Base-by-base conservation (phyloP, 805 yeast genomes). In the Yamadazyma philogaea region DNA sequence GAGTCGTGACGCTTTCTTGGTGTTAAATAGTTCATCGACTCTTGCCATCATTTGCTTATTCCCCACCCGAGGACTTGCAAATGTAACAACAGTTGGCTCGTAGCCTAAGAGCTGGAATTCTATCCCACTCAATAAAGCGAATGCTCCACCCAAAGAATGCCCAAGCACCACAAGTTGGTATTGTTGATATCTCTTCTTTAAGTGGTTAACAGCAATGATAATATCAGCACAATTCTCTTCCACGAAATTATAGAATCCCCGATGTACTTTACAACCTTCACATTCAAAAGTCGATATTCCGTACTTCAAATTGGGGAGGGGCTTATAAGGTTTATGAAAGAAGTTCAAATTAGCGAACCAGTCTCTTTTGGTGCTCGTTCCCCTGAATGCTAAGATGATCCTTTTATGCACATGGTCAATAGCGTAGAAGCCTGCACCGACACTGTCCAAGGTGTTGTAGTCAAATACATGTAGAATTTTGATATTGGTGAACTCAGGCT, bases 141-240 rank as follows among this genome's bases (percentile, higher is more conserved):
- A 59, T 0, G 89, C 91, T 6, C 83, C 95, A 2, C 89, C 90
- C 34, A 86, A 61, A 0, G 95, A 86, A 61, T 87, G 95, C 0
- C 95, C 95, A 1, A 81, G 66, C 1, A 82, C 69, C 1, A 75
- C 68, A 3, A 84, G 44, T 15, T 66, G 56, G 55, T 80, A 82
- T 17, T 69, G 72, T 0, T 79, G 76, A 52, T 72, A 60, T 16
- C 64, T 51, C 8, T 57, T 43, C 17, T 64, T 57, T 15, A 72
- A 51, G 2, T 50, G 45, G 11, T 59, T 51, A 1, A 81, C 62
- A 5, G 55, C 59, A 8, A 59, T 48, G 20, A 75, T 55, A 28
- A 74, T 64, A 8, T 60, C 49, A 2, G 55, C 59, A 40, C 72
- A 64, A 44, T 78, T 68, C 12, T 64, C 64, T 41, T 64, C 60